These are phyloP conservation scores for Neofusicoccum kwambonambiense DNA, from an alignment of 2,329 filamentous ascomycete species.

Conservation along the genomic window DNA sequence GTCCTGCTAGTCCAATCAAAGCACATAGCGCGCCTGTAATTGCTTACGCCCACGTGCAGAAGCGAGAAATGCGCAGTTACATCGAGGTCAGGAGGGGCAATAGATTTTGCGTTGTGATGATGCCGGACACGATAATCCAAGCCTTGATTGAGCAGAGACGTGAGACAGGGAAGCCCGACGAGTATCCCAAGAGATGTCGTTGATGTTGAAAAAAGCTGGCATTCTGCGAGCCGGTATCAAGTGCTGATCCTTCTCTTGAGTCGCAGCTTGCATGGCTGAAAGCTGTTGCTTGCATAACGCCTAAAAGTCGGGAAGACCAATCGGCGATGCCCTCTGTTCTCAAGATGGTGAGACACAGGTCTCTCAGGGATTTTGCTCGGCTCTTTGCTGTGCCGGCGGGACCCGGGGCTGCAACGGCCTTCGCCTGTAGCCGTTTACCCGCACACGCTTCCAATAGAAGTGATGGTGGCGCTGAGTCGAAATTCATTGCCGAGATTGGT, in stretches of 20 bases:
- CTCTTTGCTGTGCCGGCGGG: neutral
- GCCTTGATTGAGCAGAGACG: neutral
- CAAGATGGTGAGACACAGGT: neutral
- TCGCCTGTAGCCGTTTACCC: neutral
- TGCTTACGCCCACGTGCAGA: neutral
- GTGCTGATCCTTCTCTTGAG: neutral
- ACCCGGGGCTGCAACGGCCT: neutral
- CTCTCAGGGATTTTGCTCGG: neutral
- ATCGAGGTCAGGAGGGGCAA: neutral
- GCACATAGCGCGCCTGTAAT: neutral
- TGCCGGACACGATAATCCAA: neutral
- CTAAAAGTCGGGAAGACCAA: neutral
- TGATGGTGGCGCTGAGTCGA: no score
- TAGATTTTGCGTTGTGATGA: neutral
- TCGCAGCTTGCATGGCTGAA: neutral
- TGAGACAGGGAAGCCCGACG: neutral
- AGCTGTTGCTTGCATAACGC: neutral
- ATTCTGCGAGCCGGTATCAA: neutral
- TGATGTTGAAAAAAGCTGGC: neutral
- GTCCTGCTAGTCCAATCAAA: neutral
- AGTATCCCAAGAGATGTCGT: neutral
- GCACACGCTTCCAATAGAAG: neutral
- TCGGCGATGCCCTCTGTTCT: constrained; percentile 2
- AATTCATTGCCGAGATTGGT: neutral
- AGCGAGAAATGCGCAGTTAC: neutral